Evolutionary conservation across 148 eudicot genomes (phyloP), one percentile per base, ranked within the genome.

Genomic region (Rhododendron simsii): DNA sequence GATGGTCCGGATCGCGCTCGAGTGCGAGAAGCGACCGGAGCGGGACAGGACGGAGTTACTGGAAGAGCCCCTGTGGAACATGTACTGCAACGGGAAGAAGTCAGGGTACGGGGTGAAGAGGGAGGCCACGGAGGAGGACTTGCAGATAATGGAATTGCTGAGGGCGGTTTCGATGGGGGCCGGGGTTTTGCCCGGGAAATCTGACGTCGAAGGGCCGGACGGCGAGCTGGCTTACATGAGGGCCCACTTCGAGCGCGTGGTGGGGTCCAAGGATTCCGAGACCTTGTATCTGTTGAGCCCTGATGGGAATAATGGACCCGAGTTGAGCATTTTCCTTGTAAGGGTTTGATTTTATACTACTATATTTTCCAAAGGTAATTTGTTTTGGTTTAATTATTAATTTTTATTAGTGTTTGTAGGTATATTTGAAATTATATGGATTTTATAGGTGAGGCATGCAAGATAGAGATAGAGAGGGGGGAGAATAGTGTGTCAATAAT

Each of bases 211-310:
- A 15, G 95, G 96, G 7, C 83, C 92, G 0, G 95, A 95, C 11
- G 90, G 91, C 0, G 98, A 95, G 87, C 6, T 94, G 88, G 95
- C 95, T 0, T 95, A 95, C 73, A 89, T 95, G 88, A 71, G 98
- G 86, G 95, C 95, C 3, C 89, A 88, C 83, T 95, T 95, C n/a
- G 97, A 95, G 4, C 91, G 90, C 44, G 92, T 92, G 45, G 93
- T 94, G 20, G 97, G 96, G 39, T 93, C 97, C 0, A 94, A 85
- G 86, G 94, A 95, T 76, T 94, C 98, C 0, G 98, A 95, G 87
- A 92, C 98, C 0, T 78, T 94, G 14, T 95, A 95, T 86, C 92
- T 95, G 98, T 79, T 95, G 86, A 91, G 94, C 77, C 98, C 98
- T 0, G 92, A 93, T 65, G 95, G 97, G 39, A 89, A 89, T 67